These are phyloP conservation scores for Euphorbia schlechtendalii DNA, from an alignment of 441 rosid genomes.

Conservation along the genomic window DNA sequence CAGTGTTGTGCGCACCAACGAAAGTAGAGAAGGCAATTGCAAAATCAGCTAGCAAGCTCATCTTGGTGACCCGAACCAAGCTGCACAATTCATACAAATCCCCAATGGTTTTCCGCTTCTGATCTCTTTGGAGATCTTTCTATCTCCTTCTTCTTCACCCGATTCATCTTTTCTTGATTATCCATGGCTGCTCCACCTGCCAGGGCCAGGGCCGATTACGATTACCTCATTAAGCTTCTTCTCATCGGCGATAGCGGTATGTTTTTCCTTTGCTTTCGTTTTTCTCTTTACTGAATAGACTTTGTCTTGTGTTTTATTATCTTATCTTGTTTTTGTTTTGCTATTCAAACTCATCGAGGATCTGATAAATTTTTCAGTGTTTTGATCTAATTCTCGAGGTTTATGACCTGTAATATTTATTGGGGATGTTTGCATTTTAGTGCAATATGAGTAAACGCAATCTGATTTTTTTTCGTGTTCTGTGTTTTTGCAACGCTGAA, in stretches of 20 bases:
- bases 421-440: background rate
- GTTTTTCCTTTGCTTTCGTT: background rate
- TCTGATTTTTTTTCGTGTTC: background rate
- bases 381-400: background rate
- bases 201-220: slow-evolving; percentile 34
- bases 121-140: no score
- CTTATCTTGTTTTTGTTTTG: background rate
- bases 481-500: background rate
- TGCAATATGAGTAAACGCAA: background rate
- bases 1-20: no score
- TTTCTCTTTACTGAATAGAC: background rate
- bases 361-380: slow-evolving; percentile 8
- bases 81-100: no score
- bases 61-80: no score
- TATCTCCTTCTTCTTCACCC: slow-evolving; percentile 3
- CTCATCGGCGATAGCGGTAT: slow-evolving; percentile 33
- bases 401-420: background rate
- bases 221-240: slow-evolving; percentile 36
- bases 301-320: background rate
- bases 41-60: no score
- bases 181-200: slow-evolving; percentile 35
- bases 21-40: no score
- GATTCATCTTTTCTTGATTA: slow-evolving; percentile 1
- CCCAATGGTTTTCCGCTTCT: no score
- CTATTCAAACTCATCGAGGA: background rate